These are phyloP conservation scores for Tympanopsis confertula DNA, from an alignment of 2,329 filamentous ascomycete species.

Conservation along the genomic window DNA sequence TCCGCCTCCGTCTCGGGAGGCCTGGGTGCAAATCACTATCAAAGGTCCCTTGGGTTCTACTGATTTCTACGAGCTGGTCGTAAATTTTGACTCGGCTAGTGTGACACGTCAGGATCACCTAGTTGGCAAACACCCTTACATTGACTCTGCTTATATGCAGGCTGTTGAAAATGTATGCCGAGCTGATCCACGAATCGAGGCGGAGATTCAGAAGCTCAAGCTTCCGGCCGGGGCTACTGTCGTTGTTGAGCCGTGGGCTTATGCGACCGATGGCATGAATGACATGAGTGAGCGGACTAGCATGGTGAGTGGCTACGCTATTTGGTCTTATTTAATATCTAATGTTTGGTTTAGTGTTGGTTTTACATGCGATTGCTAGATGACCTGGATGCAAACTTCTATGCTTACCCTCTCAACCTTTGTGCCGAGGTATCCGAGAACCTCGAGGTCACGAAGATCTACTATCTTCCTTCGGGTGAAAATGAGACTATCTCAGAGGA, in stretches of 20 bases:
- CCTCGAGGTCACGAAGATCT: slow-evolving; percentile 34
- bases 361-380: slow-evolving; percentile 23
- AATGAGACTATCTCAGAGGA: slow-evolving; percentile 22
- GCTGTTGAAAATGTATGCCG: slow-evolving; percentile 33
- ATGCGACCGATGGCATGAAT: slow-evolving; percentile 39
- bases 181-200: slow-evolving; percentile 26
- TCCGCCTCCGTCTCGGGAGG: slow-evolving; percentile 18
- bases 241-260: slow-evolving; percentile 41
- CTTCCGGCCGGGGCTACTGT: slow-evolving; percentile 30
- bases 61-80: slow-evolving; percentile 21
- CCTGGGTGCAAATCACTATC: slow-evolving; percentile 23
- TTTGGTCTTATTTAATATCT: slow-evolving; percentile 8
- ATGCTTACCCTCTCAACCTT: slow-evolving; percentile 43
- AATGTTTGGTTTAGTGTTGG: slow-evolving; percentile 15
- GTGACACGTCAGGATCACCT: slow-evolving; percentile 17
- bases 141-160: slow-evolving; percentile 34
- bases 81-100: slow-evolving; percentile 10
- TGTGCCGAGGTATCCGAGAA: slow-evolving; percentile 36
- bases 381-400: slow-evolving; percentile 38
- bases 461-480: slow-evolving; percentile 29
- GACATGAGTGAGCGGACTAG: slow-evolving; percentile 33
- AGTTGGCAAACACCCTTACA: slow-evolving; percentile 29
- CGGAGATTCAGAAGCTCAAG: slow-evolving; percentile 25
- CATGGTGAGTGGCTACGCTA: slow-evolving; percentile 33
- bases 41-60: slow-evolving; percentile 11